Conservation (phyloP, 2,329 filamentous ascomycete genomes). For the Fusarium incarnatum region DNA sequence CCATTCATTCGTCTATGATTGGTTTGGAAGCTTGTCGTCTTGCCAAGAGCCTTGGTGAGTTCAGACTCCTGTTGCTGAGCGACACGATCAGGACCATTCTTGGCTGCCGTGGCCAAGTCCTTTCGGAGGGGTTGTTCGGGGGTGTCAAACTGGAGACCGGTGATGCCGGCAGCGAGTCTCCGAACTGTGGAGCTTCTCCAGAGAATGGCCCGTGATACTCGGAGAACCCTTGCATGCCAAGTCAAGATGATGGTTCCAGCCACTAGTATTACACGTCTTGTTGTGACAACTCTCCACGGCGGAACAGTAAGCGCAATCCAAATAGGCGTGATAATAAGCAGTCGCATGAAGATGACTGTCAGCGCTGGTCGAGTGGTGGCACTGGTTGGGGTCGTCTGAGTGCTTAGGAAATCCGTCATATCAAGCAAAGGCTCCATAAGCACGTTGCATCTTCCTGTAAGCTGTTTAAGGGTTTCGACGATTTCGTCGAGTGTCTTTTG, state of each 20-base stretch:
- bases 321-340: slow-evolving; percentile 86
- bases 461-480: slow-evolving; percentile 89
- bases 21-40: slow-evolving; percentile 44
- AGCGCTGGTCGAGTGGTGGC: slow-evolving; percentile 91
- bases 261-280: slow-evolving; percentile 83
- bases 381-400: slow-evolving; percentile 88
- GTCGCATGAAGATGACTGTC: slow-evolving; percentile 88
- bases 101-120: slow-evolving; percentile 44
- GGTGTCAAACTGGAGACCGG: slow-evolving; percentile 79
- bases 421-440: slow-evolving; percentile 88
- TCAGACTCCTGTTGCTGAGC: slow-evolving; percentile 54
- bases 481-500: slow-evolving; percentile 98
- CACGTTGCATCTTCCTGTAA: slow-evolving; percentile 92
- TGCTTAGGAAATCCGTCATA: slow-evolving; percentile 92
- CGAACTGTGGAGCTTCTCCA: slow-evolving; percentile 88
- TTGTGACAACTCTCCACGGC: slow-evolving; percentile 86
- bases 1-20: slow-evolving; percentile 48
- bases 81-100: slow-evolving; percentile 34
- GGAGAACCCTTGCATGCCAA: slow-evolving; percentile 90
- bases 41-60: slow-evolving; percentile 58
- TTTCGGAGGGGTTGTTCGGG: slow-evolving; percentile 52
- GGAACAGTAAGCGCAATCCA: slow-evolving; percentile 88
- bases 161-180: slow-evolving; percentile 75
- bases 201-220: slow-evolving; percentile 85
- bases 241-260: slow-evolving; percentile 88